phyloP scores from a whole-genome alignment of 352 stramenopile genomes.

The Phytopythium oedochilum region DNA sequence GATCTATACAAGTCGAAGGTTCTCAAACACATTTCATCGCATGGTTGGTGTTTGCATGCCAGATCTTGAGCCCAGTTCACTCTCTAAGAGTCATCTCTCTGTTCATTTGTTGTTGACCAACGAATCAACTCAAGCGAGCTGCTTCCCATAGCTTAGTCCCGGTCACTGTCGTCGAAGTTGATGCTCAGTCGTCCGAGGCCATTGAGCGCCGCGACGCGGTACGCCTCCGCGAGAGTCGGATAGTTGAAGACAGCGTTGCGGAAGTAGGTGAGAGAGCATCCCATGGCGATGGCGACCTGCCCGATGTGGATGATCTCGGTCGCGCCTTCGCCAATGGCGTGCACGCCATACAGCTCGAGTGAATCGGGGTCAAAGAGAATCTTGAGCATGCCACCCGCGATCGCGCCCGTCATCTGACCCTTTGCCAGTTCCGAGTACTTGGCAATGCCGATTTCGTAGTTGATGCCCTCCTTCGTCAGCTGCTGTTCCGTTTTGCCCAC shows the following conservation, averaged over 20 bases:
- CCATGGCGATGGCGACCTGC: constrained; percentile 86
- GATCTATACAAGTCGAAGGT: too few species aligned
- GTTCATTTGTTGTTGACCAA: neutral
- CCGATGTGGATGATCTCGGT: constrained; percentile 92
- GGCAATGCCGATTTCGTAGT: constrained; percentile 86
- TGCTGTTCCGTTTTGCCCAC: constrained; percentile 88
- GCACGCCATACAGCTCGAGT: constrained; percentile 81
- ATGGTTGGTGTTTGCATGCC: neutral
- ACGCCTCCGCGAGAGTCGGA: constrained; percentile 88
- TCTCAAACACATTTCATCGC: constrained; percentile 1
- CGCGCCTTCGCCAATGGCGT: constrained; percentile 86
- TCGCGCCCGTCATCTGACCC: constrained; percentile 85
- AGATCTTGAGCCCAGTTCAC: too few species aligned
- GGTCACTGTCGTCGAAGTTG: constrained; percentile 49
- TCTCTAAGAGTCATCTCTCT: neutral
- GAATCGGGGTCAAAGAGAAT: constrained; percentile 82
- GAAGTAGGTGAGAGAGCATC: constrained; percentile 84
- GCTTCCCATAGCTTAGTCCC: neutral
- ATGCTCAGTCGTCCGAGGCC: constrained; percentile 82
- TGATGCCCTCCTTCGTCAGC: constrained; percentile 70
- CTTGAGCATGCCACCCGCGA: constrained; percentile 81
- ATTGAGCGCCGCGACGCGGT: constrained; percentile 85
- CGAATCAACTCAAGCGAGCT: neutral
- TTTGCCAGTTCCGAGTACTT: constrained; percentile 88
- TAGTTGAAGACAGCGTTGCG: constrained; percentile 91